Base-by-base conservation (phyloP, 257 asterid genomes). In the Ballota nigra region DNA sequence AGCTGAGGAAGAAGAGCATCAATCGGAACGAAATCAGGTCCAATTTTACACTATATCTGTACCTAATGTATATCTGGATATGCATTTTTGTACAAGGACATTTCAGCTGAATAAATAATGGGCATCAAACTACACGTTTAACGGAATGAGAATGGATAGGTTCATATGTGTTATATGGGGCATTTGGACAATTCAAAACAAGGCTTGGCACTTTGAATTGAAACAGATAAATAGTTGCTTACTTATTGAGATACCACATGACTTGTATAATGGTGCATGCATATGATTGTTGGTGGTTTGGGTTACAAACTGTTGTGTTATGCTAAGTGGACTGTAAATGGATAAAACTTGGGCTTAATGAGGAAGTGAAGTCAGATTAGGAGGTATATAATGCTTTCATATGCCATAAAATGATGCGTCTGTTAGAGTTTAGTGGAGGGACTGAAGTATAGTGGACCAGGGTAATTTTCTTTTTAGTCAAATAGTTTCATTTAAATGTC, bases 1-100 rank as follows among this genome's bases (percentile, higher is more conserved):
- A 80, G 86, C 82, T 63, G 69, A 66, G 31, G 84, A 85, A 24
- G 90, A 84, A 78, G 87, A 80, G 41, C 73, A 66, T 65, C 86
- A 63, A 33, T 73, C 68, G 41, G 84, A 85, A 55, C 85, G 74
- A 63, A 80, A 56, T 20, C 78, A 85, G 95, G 96, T 87, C 18
- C 2, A 45, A 18, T 75, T 60, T 11, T 66, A 64, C 18, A 7
- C 49, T 20, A 19, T 73, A 19, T 53, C 24, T 40, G 41, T 41
- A 8, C 4, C 0, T 71, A 19, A 11, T 61, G 10, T 43, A 23
- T 73, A 26, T 53, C 24, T 40, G 0, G 52, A 40, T 4, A 4
- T 57, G 40, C 9, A 9, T 52, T 33, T 26, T 55, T 34, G 6
- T 12, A 20, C 8, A 23, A 29, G 15, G 22, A 6, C 60, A 20